Conservation (phyloP, 208 protist genomes). For the Leishmania tropica region DNA sequence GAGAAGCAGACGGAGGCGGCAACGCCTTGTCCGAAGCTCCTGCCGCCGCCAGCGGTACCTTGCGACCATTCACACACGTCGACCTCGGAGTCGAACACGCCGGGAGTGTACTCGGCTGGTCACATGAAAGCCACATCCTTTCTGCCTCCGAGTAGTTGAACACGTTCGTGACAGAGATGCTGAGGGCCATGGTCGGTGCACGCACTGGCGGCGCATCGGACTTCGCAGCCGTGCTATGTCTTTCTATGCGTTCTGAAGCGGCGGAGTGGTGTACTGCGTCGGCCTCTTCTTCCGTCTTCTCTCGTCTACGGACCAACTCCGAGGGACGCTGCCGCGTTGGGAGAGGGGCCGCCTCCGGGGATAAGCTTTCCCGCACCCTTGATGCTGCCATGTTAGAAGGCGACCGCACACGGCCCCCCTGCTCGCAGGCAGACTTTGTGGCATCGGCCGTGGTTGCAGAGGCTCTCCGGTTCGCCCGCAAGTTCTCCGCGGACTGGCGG, state of each 20-base stretch:
- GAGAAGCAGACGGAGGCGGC: background rate
- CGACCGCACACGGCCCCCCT: background rate
- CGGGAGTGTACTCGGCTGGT: background rate
- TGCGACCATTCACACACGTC: background rate
- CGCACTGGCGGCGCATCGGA: too few relatives aligned
- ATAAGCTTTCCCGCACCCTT: background rate
- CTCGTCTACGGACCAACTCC: background rate
- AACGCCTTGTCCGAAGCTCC: background rate
- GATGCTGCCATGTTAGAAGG: background rate
- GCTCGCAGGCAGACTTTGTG: constrained; percentile 14
- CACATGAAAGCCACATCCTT: background rate
- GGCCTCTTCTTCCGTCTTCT: too few relatives aligned
- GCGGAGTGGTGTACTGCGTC: background rate
- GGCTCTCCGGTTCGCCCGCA: background rate
- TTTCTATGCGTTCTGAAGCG: background rate
- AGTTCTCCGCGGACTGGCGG: constrained; percentile 12
- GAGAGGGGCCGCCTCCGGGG: background rate
- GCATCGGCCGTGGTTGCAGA: background rate
- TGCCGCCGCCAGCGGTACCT: background rate
- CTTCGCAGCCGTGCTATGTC: background rate
- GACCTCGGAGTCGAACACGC: background rate
- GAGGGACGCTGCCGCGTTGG: background rate
- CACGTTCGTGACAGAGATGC: constrained; percentile 14
- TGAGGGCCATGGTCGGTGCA: background rate
- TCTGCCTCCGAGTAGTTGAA: constrained; percentile 18